Evolutionary conservation across 2,329 filamentous ascomycete genomes (phyloP), one percentile per base, ranked within the genome.

Genomic region (Sarocladium kiliense): DNA sequence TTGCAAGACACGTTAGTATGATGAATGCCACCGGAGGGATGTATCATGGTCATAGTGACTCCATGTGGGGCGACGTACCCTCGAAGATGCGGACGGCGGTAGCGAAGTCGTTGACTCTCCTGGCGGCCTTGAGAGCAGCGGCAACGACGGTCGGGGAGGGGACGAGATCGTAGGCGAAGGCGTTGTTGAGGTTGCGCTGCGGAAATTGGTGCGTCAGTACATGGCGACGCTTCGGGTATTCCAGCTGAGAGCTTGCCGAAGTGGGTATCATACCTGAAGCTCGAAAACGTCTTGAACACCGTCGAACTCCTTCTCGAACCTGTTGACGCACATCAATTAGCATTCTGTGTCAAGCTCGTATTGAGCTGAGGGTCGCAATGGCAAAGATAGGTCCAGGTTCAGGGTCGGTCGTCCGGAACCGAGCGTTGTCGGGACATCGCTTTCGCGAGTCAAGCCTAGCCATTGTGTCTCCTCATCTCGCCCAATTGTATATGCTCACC

Each of bases 261-360:
- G 50, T 60, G 55, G 55, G 56, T 45, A 58, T 72, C 82, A 71
- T 86, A 96, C 92, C 91, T 97, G 92, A 71, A 99, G 91, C 86
- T 99, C 94, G 76, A 99, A 99, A 71, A 97, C 93, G 79, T 99
- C 94, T 78, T 97, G 91, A 63, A 99, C 94, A 70, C 78, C 77
- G 61, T 99, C 93, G 71, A 99, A 99, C 79, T 99, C 94, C 85
- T 97, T 97, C 85, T 99, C 94, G 72, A 96, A 99, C 80, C 94
- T 99, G 72, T 69, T 54, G 36, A 51, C 55, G 54, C 54, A 55
- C 54, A 53, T 53, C 44, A 44, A 60, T 68, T 59, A 66, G 66
- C 64, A 60, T 67, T 68, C 19, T 67, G 65, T 58, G 39, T 27
- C 14, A 14, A 12, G 37, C 9, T 3, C 16, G 2, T 41, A n/a